Evolutionary conservation across 169 alveolate genomes (phyloP).

Genomic region (Plasmodium vivax): DNA sequence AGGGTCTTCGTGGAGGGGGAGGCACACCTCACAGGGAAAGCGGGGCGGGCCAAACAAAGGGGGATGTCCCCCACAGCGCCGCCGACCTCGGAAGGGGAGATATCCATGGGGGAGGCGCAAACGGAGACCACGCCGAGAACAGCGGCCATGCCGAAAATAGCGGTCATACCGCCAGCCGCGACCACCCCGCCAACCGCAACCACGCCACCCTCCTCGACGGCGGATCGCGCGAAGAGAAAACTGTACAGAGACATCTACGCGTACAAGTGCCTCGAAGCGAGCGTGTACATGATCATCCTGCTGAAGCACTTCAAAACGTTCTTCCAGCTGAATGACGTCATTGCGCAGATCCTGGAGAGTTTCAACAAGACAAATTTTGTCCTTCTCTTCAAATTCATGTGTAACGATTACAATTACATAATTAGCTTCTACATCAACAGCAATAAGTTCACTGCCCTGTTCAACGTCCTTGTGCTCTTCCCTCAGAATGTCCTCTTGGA

Average conservation of each 20-base stretch:
- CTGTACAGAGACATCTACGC: conserved; percentile 48
- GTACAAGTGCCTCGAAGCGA: conserved; percentile 67
- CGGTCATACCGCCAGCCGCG: not conserved
- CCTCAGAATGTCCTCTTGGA: conserved; percentile 69
- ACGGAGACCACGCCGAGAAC: not conserved
- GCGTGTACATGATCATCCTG: conserved; percentile 47
- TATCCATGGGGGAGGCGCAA: not conserved
- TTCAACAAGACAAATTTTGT: conserved; percentile 44
- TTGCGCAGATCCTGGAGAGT: conserved; percentile 38
- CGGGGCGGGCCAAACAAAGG: not conserved
- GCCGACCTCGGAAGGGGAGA: not conserved
- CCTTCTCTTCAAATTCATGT: conserved; percentile 51
- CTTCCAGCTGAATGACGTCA: conserved; percentile 68
- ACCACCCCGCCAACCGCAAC: not conserved
- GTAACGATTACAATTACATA: conserved; percentile 66
- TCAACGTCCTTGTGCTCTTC: conserved; percentile 42
- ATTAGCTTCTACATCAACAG: conserved; percentile 52
- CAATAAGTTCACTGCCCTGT: conserved; percentile 48
- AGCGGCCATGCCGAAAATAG: too few species aligned
- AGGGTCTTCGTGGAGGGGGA: not conserved
- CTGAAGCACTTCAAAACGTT: conserved; percentile 68
- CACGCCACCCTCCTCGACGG: not conserved
- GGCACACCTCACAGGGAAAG: not conserved
- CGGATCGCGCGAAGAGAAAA: conserved; percentile 7
- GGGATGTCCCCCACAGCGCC: not conserved